Percentiles rank a stretch among this genome's conserved stretches.
These are phyloP conservation scores for Athelia sp. DNA, from an alignment of 1,284 basidiomycete species.

Conservation along the genomic window DNA sequence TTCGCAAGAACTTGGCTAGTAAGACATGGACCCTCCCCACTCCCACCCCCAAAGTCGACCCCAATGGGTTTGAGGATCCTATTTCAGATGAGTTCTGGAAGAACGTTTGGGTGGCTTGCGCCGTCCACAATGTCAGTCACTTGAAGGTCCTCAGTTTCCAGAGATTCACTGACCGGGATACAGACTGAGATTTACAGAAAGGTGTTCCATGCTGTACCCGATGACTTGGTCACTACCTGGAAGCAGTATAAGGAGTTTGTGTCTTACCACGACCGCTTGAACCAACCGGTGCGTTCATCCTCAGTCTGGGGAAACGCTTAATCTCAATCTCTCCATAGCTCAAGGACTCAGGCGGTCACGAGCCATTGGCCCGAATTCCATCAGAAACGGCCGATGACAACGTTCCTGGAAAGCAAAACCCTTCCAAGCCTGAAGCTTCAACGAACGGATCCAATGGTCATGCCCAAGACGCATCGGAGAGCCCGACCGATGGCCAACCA, in stretches of 20 bases:
- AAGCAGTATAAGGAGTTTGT: slow-evolving; percentile 90
- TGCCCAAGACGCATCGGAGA: background rate
- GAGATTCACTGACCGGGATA: slow-evolving; percentile 9
- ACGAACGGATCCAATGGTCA: background rate
- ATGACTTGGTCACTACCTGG: slow-evolving; percentile 90
- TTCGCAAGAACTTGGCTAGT: slow-evolving; percentile 52
- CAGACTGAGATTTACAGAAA: slow-evolving; percentile 93
- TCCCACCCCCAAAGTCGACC: slow-evolving; percentile 67
- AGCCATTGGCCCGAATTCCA: slow-evolving; percentile 49
- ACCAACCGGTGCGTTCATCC: slow-evolving; percentile 48
- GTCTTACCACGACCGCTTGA: slow-evolving; percentile 71
- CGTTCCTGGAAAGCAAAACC: slow-evolving; percentile 10
- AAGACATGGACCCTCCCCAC: slow-evolving; percentile 63
- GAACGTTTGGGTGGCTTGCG: slow-evolving; percentile 81
- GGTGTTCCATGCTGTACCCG: slow-evolving; percentile 89
- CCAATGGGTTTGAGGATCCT: slow-evolving; percentile 83
- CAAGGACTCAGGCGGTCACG: slow-evolving; percentile 36
- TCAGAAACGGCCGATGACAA: slow-evolving; percentile 52
- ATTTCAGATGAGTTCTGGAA: slow-evolving; percentile 85
- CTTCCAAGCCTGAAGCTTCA: background rate
- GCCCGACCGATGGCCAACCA: slow-evolving; percentile 9
- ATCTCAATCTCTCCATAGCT: slow-evolving; percentile 27
- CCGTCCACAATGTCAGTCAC: slow-evolving; percentile 75
- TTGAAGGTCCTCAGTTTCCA: slow-evolving; percentile 7
- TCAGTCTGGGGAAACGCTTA: background rate